These are phyloP conservation scores for Magnaporthales sp. DNA, from an alignment of 2,329 filamentous ascomycete genomes.

Conservation along the genomic window DNA sequence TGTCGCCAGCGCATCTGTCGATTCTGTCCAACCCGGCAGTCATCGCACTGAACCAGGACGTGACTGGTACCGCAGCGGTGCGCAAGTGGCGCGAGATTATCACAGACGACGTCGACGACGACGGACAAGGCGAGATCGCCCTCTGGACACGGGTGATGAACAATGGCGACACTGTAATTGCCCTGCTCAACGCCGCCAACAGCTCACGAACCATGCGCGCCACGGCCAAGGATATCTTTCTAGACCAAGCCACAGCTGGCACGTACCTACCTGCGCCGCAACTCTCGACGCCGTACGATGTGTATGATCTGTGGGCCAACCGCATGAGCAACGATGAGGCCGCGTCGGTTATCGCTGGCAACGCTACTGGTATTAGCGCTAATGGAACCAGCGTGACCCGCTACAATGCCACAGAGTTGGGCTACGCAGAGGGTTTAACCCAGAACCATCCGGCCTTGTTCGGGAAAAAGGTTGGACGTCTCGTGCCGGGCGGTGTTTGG, in stretches of 20 bases:
- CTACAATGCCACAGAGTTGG: slow-evolving; percentile 38
- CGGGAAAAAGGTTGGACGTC: slow-evolving; percentile 34
- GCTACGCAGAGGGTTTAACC: slow-evolving; percentile 36
- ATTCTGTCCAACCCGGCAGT: slow-evolving; percentile 31
- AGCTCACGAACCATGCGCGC: slow-evolving; percentile 36
- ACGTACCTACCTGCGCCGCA: slow-evolving; percentile 23
- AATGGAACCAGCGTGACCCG: slow-evolving; percentile 3
- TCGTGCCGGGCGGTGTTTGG: slow-evolving; percentile 20
- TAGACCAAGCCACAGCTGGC: slow-evolving; percentile 31
- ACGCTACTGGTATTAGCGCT: slow-evolving; percentile 16
- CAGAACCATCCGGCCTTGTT: slow-evolving; percentile 32
- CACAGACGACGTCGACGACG: slow-evolving; percentile 6
- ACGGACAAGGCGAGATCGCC: slow-evolving; percentile 10
- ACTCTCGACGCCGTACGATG: slow-evolving; percentile 35
- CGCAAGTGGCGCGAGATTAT: slow-evolving; percentile 5
- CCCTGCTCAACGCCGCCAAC: slow-evolving; percentile 33
- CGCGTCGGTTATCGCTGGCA: slow-evolving; percentile 29
- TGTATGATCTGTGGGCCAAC: slow-evolving; percentile 46
- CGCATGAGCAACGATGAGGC: slow-evolving; percentile 40
- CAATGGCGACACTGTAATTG: slow-evolving; percentile 20
- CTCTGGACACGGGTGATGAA: slow-evolving; percentile 29
- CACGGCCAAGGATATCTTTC: slow-evolving; percentile 42
- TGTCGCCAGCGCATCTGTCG: slow-evolving; percentile 22
- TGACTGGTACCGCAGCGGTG: slow-evolving; percentile 26
- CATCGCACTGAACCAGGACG: slow-evolving; percentile 33